phyloP scores from a whole-genome alignment of 805 yeast genomes.

The Saccharomycopsis fodiens region DNA sequence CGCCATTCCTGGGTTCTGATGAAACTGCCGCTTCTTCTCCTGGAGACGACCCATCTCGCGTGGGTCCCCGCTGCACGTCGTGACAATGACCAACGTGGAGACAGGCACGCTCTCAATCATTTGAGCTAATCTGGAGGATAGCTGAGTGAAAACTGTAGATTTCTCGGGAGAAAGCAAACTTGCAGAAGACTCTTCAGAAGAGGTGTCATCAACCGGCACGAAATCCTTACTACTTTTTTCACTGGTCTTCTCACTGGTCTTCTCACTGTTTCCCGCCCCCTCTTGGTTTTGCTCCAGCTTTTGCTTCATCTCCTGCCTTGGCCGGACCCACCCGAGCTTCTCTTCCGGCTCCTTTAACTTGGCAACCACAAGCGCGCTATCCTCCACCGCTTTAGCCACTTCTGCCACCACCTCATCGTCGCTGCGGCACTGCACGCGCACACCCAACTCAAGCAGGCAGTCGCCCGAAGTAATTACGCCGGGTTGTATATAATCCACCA shows the following conservation, averaged over 20 bases:
- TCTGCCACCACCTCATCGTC: conserved; percentile 54
- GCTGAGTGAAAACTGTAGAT: conserved; percentile 24
- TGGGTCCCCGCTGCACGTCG: conserved; percentile 59
- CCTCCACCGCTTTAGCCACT: conserved; percentile 30
- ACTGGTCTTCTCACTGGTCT: no score
- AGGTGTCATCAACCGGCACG: no score
- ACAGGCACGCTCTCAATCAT: conserved; percentile 49
- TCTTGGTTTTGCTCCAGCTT: no score
- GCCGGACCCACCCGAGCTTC: conserved; percentile 29
- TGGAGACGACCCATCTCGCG: conserved; percentile 41
- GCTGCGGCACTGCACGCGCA: conserved; percentile 37
- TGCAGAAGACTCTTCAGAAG: no score
- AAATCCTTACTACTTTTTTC: no score
- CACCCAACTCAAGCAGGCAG: conserved; percentile 27
- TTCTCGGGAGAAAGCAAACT: no score
- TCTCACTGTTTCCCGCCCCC: conserved; percentile 19
- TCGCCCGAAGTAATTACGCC: conserved; percentile 18
- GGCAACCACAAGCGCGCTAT: conserved; percentile 43
- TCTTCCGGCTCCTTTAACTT: conserved; percentile 54
- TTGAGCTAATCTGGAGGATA: conserved; percentile 38
- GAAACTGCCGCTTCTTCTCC: conserved; percentile 34
- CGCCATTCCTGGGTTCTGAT: conserved; percentile 31
- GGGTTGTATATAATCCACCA: conserved; percentile 31
- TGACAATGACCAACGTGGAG: conserved; percentile 51
- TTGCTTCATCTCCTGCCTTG: no score